Conservation (phyloP, 1,284 basidiomycete genomes). For the Peniophora sp. region DNA sequence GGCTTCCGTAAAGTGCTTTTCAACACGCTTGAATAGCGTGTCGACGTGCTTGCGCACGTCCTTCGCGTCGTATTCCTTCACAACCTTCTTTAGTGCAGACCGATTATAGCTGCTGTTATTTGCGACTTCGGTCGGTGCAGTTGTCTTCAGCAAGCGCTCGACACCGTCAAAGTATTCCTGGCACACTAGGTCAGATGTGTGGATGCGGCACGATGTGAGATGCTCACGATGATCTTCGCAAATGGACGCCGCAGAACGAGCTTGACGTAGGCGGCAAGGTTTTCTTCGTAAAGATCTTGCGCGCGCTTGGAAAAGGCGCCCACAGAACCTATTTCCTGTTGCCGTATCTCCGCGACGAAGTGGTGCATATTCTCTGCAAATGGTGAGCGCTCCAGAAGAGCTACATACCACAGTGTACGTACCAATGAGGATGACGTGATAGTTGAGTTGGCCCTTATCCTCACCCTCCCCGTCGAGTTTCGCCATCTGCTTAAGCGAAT, state of each 20-base stretch:
- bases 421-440: conserved; percentile 94
- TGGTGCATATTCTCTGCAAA: conserved; percentile 90
- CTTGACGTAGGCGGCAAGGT: conserved; percentile 79
- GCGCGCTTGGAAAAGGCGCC: conserved; percentile 66
- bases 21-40: conserved; percentile 82
- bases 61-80: conserved; percentile 83
- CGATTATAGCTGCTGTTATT: conserved; percentile 75
- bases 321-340: conserved; percentile 64
- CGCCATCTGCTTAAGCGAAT: conserved; percentile 89
- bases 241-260: conserved; percentile 84
- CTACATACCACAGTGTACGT: conserved; percentile 21
- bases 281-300: conserved; percentile 82
- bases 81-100: conserved; percentile 72
- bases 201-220: no score
- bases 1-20: conserved; percentile 89
- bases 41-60: conserved; percentile 87
- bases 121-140: conserved; percentile 73
- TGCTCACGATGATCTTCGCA: conserved; percentile 76
- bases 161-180: conserved; percentile 95
- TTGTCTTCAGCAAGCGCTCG: conserved; percentile 78
- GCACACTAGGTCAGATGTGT: not conserved
- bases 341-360: conserved; percentile 77
- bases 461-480: conserved; percentile 86
- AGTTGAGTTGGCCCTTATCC: conserved; percentile 95
- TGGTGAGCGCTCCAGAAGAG: not conserved